Percentiles rank a stretch among this genome's conserved stretches.
Conservation (phyloP, 2,329 filamentous ascomycete species). For the Xylaria sp. region DNA sequence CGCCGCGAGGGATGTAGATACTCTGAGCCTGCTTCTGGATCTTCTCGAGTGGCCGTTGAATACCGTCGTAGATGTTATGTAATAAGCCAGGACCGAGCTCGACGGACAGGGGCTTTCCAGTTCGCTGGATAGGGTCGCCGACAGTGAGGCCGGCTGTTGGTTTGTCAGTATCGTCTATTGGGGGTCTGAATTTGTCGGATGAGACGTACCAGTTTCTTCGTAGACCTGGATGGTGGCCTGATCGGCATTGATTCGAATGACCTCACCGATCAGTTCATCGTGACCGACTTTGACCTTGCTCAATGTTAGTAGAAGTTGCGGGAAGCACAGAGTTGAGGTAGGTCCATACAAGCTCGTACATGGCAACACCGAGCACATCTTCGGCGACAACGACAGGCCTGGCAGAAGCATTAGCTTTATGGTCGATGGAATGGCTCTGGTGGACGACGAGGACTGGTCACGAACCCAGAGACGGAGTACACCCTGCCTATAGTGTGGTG, state of each 20-base stretch:
- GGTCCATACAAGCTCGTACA: constrained; percentile 91
- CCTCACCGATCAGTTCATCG: constrained; percentile 92
- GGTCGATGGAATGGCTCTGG: not conserved
- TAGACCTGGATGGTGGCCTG: constrained; percentile 99
- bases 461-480: constrained; percentile 71
- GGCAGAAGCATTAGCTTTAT: constrained; percentile 49
- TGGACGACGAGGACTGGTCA: constrained; percentile 43
- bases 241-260: constrained; percentile 96
- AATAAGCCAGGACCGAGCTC: constrained; percentile 96
- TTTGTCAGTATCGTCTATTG: constrained; percentile 11
- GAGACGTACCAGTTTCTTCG: constrained; percentile 87
- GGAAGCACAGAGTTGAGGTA: not conserved
- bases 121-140: constrained; percentile 89
- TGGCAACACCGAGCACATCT: constrained; percentile 98
- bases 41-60: constrained; percentile 90
- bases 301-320: constrained; percentile 28
- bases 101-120: constrained; percentile 95
- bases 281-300: constrained; percentile 87
- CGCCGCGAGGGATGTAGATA: constrained; percentile 98
- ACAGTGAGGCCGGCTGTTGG: constrained; percentile 87
- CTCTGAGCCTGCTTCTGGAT: constrained; percentile 82
- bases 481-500: constrained; percentile 63
- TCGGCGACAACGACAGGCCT: constrained; percentile 96
- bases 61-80: constrained; percentile 99
- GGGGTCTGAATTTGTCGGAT: not conserved